Evolutionary conservation across 2,329 filamentous ascomycete species (phyloP), one percentile per base, ranked within the genome.

Genomic region (Xylaria sp.): DNA sequence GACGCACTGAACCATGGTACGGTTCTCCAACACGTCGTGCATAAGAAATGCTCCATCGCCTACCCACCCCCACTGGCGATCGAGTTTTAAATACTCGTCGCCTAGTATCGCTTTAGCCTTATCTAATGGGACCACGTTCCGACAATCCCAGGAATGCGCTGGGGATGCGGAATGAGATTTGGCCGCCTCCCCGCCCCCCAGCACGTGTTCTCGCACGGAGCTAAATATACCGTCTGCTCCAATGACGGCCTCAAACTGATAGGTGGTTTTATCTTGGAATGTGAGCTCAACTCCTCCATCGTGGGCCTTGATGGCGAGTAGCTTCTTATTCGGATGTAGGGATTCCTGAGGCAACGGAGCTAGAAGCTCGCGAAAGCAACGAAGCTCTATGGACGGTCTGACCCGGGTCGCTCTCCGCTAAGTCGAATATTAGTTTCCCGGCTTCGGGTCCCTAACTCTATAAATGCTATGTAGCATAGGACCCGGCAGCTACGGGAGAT

Each of bases 141-240:
- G 55, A 13, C 70, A 63, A 53, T 74, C 71, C 71, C 71, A 74
- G n/a, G 65, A 72, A 0, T 70, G 67, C 3, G 53, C 59, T 9
- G 69, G 71, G 8, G 70, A 60, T 10, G 60, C 66, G 18, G 60
- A n/a, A 29, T 51, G 47, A 13, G 9, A 21, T 21, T 59, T 53
- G 0, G 47, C n/a, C 1, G 37, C 44, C 1, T 61, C 44, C 0
- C 59, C 13, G 18, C 18, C 21, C 18, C 18, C 27, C 1, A 73
- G 13, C 4, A 74, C 65, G 21, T 73, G 27, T 4, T 60, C 40
- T 3, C 72, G 68, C 5, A 73, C 63, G 0, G 18, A 35, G 60
- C 72, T 69, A 50, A 69, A 72, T 2, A 74, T 66, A n/a, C 71
- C 72, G 25, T 74, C 72, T 4, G 72, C 69, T 5, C 71, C 71